These are phyloP conservation scores for Lipomyces orientalis DNA, from an alignment of 805 yeast species.

Conservation along the genomic window DNA sequence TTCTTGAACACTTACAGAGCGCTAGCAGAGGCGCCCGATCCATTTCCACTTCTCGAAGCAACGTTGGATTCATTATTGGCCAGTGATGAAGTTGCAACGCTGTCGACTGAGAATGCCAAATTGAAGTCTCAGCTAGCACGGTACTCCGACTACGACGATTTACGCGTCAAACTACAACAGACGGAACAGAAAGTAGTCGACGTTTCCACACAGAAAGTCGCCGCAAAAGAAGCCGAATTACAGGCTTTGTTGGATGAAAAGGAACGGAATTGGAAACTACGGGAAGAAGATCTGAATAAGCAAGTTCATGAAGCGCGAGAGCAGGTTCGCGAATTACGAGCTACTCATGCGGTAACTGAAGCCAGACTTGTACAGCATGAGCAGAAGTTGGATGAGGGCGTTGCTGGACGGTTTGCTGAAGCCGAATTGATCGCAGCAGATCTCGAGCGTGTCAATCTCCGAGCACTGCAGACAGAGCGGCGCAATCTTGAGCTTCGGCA, in stretches of 20 bases:
- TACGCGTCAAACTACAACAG: constrained; percentile 65
- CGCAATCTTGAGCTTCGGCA: constrained; percentile 76
- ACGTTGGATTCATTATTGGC: constrained; percentile 68
- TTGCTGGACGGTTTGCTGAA: constrained; percentile 47
- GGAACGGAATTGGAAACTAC: constrained; percentile 67
- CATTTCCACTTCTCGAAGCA: constrained; percentile 75
- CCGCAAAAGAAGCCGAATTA: constrained; percentile 77
- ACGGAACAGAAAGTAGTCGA: constrained; percentile 67
- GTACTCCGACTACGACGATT: constrained; percentile 77
- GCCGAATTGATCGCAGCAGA: constrained; percentile 75
- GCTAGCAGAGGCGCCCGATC: constrained; percentile 92
- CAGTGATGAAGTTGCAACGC: constrained; percentile 56
- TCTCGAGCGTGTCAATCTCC: constrained; percentile 68
- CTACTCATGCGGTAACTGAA: constrained; percentile 67
- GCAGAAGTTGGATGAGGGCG: constrained; percentile 36
- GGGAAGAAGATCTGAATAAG: constrained; percentile 58
- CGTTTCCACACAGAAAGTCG: constrained; percentile 57
- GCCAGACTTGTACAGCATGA: constrained; percentile 51
- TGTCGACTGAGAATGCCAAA: constrained; percentile 56
- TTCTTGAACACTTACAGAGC: constrained; percentile 77
- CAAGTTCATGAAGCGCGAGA: constrained; percentile 59
- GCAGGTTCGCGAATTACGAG: constrained; percentile 67
- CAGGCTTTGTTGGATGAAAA: constrained; percentile 73
- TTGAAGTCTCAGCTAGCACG: constrained; percentile 61
- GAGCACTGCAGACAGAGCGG: constrained; percentile 72